Percentiles rank a stretch among this genome's conserved stretches.
phyloP scores from a whole-genome alignment of 2,329 filamentous ascomycete species.

The Aspergillus sp. region DNA sequence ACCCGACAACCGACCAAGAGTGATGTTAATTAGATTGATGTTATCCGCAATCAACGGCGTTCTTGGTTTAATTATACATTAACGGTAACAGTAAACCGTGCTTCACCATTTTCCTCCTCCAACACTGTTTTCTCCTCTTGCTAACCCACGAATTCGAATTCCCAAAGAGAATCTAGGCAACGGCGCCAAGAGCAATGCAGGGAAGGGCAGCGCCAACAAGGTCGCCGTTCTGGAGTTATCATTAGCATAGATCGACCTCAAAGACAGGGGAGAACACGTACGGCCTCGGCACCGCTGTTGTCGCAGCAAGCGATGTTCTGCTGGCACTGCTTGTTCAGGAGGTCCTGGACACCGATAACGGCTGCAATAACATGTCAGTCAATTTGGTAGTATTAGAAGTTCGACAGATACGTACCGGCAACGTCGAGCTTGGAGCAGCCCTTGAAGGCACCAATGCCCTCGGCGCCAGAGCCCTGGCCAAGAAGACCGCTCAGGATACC shows the following conservation, averaged over 20 bases:
- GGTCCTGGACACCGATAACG: conserved; percentile 26
- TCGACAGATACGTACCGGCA: conserved; percentile 14
- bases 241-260: neutral
- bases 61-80: neutral
- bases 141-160: neutral
- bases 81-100: neutral
- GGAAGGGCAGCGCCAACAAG: conserved; percentile 34
- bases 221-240: conserved; percentile 23
- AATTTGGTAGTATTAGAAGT: neutral
- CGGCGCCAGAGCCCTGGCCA: conserved; percentile 29
- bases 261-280: conserved; percentile 21
- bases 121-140: neutral
- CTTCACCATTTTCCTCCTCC: neutral
- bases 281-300: conserved; percentile 26
- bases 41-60: neutral
- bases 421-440: conserved; percentile 41
- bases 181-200: conserved; percentile 37
- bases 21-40: neutral
- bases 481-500: conserved; percentile 33
- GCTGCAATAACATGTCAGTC: conserved; percentile 5
- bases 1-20: conserved; percentile 21
- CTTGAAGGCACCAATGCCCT: conserved; percentile 36
- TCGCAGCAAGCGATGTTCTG: conserved; percentile 40
- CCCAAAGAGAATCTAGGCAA: conserved; percentile 25
- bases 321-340: conserved; percentile 38